Conservation (phyloP, 1,139 yeast genomes). For the Yamadazyma siamensis region DNA sequence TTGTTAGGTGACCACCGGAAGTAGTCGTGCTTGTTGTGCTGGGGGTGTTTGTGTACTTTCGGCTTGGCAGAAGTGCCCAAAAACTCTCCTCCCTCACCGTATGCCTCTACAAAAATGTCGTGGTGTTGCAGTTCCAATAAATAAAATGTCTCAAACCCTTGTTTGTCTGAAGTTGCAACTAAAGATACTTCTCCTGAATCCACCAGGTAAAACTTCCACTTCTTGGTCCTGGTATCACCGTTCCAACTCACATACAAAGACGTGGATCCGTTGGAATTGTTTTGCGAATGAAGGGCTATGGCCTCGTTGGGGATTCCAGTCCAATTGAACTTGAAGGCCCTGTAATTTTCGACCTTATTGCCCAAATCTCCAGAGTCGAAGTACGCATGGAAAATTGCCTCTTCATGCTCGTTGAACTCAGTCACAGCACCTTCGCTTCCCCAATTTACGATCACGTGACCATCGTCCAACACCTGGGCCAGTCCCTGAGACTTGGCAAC, state of each 20-base stretch:
- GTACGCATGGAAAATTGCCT: slow-evolving; percentile 31
- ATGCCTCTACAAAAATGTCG: no score
- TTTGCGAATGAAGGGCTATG: slow-evolving; percentile 23
- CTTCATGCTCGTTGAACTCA: slow-evolving; percentile 25
- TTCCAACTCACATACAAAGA: slow-evolving; percentile 34
- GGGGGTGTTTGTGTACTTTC: no score
- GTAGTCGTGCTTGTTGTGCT: no score
- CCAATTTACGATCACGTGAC: slow-evolving; percentile 37
- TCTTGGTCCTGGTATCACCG: slow-evolving; percentile 33
- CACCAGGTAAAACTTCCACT: slow-evolving; percentile 30
- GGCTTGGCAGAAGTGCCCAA: no score
- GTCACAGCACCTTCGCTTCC: slow-evolving; percentile 39
- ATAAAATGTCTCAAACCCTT: no score
- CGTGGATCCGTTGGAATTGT: slow-evolving; percentile 15
- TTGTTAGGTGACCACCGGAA: no score
- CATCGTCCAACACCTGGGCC: slow-evolving; percentile 31
- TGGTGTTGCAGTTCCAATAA: no score
- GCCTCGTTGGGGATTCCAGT: slow-evolving; percentile 30
- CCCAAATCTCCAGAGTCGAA: slow-evolving; percentile 29
- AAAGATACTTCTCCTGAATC: no score
- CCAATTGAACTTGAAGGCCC: slow-evolving; percentile 38
- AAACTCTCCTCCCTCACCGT: no score
- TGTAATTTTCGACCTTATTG: slow-evolving; percentile 26
- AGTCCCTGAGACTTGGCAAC: slow-evolving; percentile 37
- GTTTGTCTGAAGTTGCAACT: no score